Evolutionary conservation across 768 basidiomycete species (phyloP).

Genomic region (Mycena haematopus): DNA sequence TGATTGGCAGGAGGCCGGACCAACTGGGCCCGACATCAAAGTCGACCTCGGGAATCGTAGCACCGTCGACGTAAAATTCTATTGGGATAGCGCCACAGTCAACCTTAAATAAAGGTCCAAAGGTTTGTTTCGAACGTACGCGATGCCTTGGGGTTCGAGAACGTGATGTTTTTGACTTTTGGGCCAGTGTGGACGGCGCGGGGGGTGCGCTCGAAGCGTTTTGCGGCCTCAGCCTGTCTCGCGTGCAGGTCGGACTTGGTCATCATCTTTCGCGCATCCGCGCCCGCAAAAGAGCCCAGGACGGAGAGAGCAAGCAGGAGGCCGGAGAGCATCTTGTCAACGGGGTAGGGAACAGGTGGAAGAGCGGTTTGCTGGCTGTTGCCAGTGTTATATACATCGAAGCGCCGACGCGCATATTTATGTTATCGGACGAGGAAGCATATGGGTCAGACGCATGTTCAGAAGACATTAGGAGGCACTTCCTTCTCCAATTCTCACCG

Average conservation of each 20-base stretch:
- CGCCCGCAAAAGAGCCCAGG: conserved; percentile 27
- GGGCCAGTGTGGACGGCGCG: conserved; percentile 12
- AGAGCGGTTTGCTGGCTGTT: neutral
- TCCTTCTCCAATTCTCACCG: neutral
- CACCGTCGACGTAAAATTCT: conserved; percentile 79
- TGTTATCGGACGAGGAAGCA: conserved; percentile 29
- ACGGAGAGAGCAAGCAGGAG: conserved; percentile 29
- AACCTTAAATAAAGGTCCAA: neutral
- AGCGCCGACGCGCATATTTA: conserved; percentile 21
- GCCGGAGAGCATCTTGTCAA: conserved; percentile 26
- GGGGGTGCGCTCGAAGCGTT: conserved; percentile 41
- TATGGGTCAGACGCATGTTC: conserved; percentile 9
- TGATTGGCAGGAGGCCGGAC: conserved; percentile 78
- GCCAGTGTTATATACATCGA: conserved; percentile 9
- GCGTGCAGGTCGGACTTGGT: conserved; percentile 51
- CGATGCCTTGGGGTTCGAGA: conserved; percentile 69
- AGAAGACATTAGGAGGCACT: neutral
- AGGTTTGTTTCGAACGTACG: conserved; percentile 42
- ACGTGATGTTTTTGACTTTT: conserved; percentile 66
- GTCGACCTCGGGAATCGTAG: conserved; percentile 67
- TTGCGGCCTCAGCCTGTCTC: conserved; percentile 55
- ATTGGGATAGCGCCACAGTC: neutral
- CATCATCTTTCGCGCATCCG: conserved; percentile 39
- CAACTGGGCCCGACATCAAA: conserved; percentile 81
- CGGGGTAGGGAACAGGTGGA: neutral